Evolutionary conservation across 257 asterid genomes (phyloP), one percentile per base, ranked within the genome.

Genomic region (Nicotiana otophora): DNA sequence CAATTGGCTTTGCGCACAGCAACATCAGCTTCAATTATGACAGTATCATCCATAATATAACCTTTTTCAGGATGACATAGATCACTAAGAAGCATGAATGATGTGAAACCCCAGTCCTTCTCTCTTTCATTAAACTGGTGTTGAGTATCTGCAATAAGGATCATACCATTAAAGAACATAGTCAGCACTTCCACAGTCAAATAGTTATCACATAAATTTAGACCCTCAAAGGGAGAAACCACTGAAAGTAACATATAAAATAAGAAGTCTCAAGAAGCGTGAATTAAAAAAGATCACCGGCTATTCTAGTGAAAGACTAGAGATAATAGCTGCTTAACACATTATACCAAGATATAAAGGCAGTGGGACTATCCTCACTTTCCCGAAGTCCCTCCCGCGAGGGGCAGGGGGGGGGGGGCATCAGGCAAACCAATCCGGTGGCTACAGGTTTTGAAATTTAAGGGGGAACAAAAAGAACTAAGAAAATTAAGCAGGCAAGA

Each of bases 121-220:
- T 88, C 88, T 87, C 92, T 81, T 91, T 68, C 91, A 70, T 86
- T 88, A 86, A 91, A 91, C 76, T 87, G 91, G 84, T 91, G 93
- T 10, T 87, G 84, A 63, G 89, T 83, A 81, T 82, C 95, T 91
- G 91, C 78, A 62, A 83, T 61, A 46, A 26, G 75, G 17, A 12
- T 16, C 62, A 76, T 16, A 48, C 8, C 26, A 76, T 28, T 7
- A 66, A 51, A 10, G 8, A 31, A 68, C 34, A 39, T 1, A 15
- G 53, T 34, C 54, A 67, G 75, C 75, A 33, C 15, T 30, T 65
- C 3, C 7, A 62, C 15, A 28, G 30, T 28, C 30, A 28, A 28
- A 28, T 28, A 28, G 2, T 28, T 28, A 28, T 28, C 30, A 61
- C 5, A 39, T 68, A n/a, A 67, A 66, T 31, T 28, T 7, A 15